These are phyloP conservation scores for Botrytis squamosa DNA, from an alignment of 2,329 filamentous ascomycete species.

Conservation along the genomic window DNA sequence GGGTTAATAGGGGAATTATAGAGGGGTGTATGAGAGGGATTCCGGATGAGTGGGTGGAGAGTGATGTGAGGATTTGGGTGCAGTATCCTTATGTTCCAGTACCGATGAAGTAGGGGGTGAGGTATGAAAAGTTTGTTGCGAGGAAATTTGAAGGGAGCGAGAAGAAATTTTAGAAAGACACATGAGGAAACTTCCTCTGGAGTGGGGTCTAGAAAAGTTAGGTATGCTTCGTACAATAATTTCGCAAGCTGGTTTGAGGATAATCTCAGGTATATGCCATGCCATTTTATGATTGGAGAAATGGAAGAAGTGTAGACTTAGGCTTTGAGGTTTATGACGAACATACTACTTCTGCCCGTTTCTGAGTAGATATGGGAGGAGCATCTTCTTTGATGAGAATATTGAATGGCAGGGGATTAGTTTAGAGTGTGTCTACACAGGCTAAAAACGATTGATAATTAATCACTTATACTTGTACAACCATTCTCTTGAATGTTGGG, in stretches of 20 bases:
- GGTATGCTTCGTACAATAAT: neutral
- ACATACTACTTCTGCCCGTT: neutral
- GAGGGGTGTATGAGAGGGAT: slow-evolving; percentile 7
- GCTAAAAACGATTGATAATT: neutral
- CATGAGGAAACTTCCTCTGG: too few relatives aligned
- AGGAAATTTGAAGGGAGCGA: neutral
- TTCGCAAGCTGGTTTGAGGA: neutral
- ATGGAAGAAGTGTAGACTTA: neutral
- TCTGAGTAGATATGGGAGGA: neutral
- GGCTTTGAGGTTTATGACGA: too few relatives aligned
- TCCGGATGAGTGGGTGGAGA: slow-evolving; percentile 15
- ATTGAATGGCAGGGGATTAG: too few relatives aligned
- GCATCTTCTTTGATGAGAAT: neutral
- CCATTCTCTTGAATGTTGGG: neutral
- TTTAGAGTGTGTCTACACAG: neutral
- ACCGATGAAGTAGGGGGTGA: neutral
- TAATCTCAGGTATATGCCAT: neutral
- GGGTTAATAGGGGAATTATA: slow-evolving; percentile 7
- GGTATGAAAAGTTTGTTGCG: neutral
- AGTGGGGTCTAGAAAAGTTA: neutral
- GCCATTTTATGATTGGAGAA: neutral
- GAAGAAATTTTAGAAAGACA: neutral
- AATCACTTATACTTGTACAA: neutral
- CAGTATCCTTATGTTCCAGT: neutral
- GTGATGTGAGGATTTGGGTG: slow-evolving; percentile 15